Percentiles rank a stretch among this genome's conserved stretches.
These are phyloP conservation scores for Lipomyces yamanashiensis DNA, from an alignment of 805 yeast genomes.

Conservation along the genomic window DNA sequence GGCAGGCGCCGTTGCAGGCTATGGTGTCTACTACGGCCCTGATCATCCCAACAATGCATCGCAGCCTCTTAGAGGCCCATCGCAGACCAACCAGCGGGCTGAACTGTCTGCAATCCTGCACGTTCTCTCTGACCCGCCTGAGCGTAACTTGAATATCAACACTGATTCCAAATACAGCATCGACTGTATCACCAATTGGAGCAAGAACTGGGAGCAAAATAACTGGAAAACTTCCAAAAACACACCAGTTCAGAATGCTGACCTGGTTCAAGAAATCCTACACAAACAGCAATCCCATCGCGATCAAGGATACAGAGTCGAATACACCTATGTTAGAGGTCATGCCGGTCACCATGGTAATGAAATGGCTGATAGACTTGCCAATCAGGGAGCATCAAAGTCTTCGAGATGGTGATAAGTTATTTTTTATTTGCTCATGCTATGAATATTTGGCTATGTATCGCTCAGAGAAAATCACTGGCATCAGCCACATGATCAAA, in stretches of 20 bases:
- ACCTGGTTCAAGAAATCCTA: conserved; percentile 51
- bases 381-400: conserved; percentile 56
- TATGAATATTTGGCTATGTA: neutral
- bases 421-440: neutral
- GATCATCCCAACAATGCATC: conserved; percentile 55
- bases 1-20: conserved; percentile 58
- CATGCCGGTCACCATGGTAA: conserved; percentile 75
- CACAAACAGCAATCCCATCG: conserved; percentile 49
- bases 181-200: conserved; percentile 57
- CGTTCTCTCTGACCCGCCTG: neutral
- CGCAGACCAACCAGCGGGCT: conserved; percentile 79
- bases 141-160: neutral
- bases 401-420: neutral
- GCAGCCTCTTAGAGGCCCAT: conserved; percentile 53
- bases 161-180: conserved; percentile 16
- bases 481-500: too few relatives aligned
- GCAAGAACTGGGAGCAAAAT: conserved; percentile 57
- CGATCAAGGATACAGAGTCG: conserved; percentile 45
- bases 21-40: conserved; percentile 73
- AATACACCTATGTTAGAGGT: conserved; percentile 68
- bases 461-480: too few relatives aligned
- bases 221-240: conserved; percentile 59
- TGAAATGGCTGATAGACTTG: conserved; percentile 75
- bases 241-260: conserved; percentile 55
- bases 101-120: conserved; percentile 68